Percentiles rank a stretch among this genome's conserved stretches.
Conservation (phyloP, 129 eudicot genomes). For the Escallonia herrerae region DNA sequence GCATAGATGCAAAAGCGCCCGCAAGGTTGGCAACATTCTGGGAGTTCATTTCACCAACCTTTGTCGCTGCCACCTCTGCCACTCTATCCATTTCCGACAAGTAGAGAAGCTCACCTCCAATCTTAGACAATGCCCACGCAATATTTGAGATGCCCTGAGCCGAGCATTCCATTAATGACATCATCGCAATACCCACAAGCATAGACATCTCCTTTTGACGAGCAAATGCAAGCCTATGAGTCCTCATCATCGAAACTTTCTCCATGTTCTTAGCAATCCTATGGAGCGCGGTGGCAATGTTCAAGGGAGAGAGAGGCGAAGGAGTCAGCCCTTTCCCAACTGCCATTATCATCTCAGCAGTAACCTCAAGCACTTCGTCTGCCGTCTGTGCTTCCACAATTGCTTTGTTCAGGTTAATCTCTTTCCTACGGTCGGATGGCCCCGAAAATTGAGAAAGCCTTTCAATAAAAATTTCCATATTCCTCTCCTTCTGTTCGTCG, state of each 20-base stretch:
- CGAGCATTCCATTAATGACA: constrained; percentile 79
- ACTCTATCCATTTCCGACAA: constrained; percentile 88
- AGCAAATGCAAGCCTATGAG: constrained; percentile 68
- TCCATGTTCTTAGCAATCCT: constrained; percentile 96
- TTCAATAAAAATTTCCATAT: constrained; percentile 55
- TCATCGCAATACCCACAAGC: constrained; percentile 98
- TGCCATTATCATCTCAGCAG: constrained; percentile 54
- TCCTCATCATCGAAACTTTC: constrained; percentile 71
- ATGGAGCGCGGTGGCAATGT: constrained; percentile 86
- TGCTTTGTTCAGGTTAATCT: constrained; percentile 55
- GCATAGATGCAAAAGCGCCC: constrained; percentile 96
- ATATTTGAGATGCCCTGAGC: constrained; percentile 89
- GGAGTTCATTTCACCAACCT: constrained; percentile 64
- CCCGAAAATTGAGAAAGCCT: constrained; percentile 73
- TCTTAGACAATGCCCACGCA: constrained; percentile 96
- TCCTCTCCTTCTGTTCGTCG: constrained; percentile 50
- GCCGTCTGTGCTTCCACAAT: constrained; percentile 83
- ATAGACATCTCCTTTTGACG: constrained; percentile 82
- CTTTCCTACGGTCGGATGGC: constrained; percentile 67
- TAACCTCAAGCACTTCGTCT: constrained; percentile 68
- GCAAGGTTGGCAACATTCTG: constrained; percentile 89
- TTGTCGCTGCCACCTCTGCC: constrained; percentile 79
- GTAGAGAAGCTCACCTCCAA: constrained; percentile 93
- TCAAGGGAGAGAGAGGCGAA: constrained; percentile 85
- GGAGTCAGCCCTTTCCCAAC: constrained; percentile 93